Evolutionary conservation across 2,329 filamentous ascomycete species (phyloP), one percentile per base, ranked within the genome.

Genomic region (Calonectria hongkongensis): DNA sequence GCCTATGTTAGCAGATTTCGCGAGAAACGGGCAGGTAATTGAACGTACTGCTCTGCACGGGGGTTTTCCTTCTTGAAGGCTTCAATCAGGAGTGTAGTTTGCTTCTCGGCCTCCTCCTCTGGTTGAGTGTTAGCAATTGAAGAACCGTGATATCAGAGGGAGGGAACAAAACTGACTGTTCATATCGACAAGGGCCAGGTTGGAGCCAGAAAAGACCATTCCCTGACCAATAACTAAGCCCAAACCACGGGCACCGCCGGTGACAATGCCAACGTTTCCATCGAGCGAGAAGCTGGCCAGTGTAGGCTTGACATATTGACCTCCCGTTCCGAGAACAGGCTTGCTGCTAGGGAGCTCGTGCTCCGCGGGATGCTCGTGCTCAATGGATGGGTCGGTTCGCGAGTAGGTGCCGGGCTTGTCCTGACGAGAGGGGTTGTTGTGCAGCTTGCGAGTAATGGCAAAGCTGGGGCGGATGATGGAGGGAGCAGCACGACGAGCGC

Each of bases 141-240:
- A 21, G 21, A 21, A 21, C 21, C 21, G 18, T n/a, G 12, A 13
- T 4, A 13, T 16, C 18, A 28, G 50, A 27, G 0, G 25, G n/a
- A 25, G 10, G 50, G 30, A 21, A 30, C 7, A 47, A 41, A 58
- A 88, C 92, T 78, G 85, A 96, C 94, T 94, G 86, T 98, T 98
- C 87, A 98, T 88, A 83, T 98, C 96, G 48, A 98, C 95, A 84
- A 98, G 94, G 50, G 96, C 96, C 74, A 98, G 89, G 83, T 98
- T 93, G 12, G 95, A 94, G 66, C 96, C 96, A 67, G 94, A 97
- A 66, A 95, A 93, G 66, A 98, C 94, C 84, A 98, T 91, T 58
- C 94, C 95, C 87, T 98, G 95, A 65, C 94, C 94, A 94, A 98
- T 98, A 78, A 97, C 95, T 73, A 98, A 87, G 47, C 96, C 96